Percentiles rank a stretch among this genome's conserved stretches.
These are phyloP conservation scores for Phyllachora maydis DNA, from an alignment of 2,329 filamentous ascomycete species.

Conservation along the genomic window DNA sequence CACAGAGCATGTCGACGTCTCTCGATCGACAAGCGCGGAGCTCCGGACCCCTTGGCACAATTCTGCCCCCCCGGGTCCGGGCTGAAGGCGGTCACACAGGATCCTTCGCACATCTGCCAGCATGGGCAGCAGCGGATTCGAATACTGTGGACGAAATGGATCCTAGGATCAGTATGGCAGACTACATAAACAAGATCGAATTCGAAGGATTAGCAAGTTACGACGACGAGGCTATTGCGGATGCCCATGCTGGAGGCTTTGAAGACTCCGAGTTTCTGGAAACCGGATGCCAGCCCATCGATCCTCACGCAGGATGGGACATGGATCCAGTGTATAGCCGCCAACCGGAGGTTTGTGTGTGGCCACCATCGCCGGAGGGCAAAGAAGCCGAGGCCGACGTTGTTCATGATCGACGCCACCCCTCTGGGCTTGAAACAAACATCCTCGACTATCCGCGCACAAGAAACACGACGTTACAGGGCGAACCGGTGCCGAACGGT, in stretches of 20 bases:
- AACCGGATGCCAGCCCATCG: not conserved
- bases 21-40: not conserved
- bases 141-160: slow-evolving; percentile 5
- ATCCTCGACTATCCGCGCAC: too few relatives aligned
- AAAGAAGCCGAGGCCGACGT: not conserved
- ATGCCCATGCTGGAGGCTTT: not conserved
- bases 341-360: not conserved
- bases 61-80: not conserved
- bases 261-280: too few relatives aligned
- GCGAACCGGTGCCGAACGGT: too few relatives aligned
- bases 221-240: not conserved
- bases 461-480: not conserved
- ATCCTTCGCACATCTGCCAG: slow-evolving; percentile 2
- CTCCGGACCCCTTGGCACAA: not conserved
- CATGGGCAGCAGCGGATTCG: slow-evolving; percentile 5
- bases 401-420: not conserved
- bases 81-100: not conserved
- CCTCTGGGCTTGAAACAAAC: not conserved
- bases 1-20: not conserved
- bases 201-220: slow-evolving; percentile 7
- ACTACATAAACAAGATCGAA: slow-evolving; percentile 15
- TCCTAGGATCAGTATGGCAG: slow-evolving; percentile 10
- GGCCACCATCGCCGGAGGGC: not conserved
- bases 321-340: not conserved
- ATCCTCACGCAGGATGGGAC: not conserved